phyloP scores from a whole-genome alignment of 2,329 filamentous ascomycete species.

The Fusarium drepaniforme region DNA sequence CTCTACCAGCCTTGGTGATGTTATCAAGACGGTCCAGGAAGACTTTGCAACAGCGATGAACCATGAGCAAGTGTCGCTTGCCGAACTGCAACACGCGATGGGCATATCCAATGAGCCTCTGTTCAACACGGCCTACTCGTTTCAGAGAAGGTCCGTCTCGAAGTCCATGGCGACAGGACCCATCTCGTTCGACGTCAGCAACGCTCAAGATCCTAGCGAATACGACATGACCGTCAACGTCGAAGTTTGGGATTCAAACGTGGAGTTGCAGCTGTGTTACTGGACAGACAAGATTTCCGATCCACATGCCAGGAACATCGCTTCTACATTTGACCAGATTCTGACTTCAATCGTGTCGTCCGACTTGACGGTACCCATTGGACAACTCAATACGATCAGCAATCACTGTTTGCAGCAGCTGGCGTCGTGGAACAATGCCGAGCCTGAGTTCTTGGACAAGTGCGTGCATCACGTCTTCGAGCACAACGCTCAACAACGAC shows the following conservation, averaged over 20 bases:
- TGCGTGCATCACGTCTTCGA: constrained; percentile 58
- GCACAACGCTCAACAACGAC: constrained; percentile 47
- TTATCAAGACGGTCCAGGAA: background rate
- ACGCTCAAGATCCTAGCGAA: constrained; percentile 35
- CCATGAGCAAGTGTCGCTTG: constrained; percentile 20
- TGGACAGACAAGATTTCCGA: constrained; percentile 39
- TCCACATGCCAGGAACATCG: constrained; percentile 34
- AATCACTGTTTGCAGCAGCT: constrained; percentile 25
- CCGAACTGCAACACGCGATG: constrained; percentile 9
- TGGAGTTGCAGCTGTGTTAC: constrained; percentile 37
- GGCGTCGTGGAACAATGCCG: constrained; percentile 41
- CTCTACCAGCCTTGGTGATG: background rate
- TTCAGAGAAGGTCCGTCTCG: constrained; percentile 30
- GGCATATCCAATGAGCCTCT: constrained; percentile 18
- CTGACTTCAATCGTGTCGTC: constrained; percentile 12
- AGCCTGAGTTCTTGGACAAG: constrained; percentile 16
- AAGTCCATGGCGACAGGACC: constrained; percentile 21
- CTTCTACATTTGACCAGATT: constrained; percentile 31
- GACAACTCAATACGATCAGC: constrained; percentile 36
- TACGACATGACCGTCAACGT: constrained; percentile 39
- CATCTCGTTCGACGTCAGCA: constrained; percentile 26
- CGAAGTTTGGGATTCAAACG: constrained; percentile 36
- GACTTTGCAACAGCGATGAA: constrained; percentile 15
- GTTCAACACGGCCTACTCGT: constrained; percentile 40
- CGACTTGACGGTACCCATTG: background rate